These are phyloP conservation scores for Alectoria sarmentosa DNA, from an alignment of 495 filamentous ascomycete genomes.

Conservation along the genomic window DNA sequence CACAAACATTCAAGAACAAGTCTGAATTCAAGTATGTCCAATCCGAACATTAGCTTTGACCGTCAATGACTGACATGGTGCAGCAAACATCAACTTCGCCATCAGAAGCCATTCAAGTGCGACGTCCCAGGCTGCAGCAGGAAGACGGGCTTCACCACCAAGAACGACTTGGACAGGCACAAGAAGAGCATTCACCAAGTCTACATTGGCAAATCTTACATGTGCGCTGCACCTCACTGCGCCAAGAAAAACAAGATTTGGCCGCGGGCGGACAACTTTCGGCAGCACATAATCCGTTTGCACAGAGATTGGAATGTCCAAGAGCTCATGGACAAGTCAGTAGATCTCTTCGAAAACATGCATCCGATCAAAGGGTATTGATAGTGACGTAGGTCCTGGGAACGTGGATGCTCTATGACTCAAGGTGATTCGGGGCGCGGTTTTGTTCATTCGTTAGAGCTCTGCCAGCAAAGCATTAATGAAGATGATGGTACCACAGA, in stretches of 20 bases:
- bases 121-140: slow-evolving; percentile 51
- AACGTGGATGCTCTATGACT: slow-evolving; percentile 13
- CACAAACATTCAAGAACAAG: slow-evolving; percentile 18
- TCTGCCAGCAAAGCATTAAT: slow-evolving; percentile 2
- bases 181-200: slow-evolving; percentile 60
- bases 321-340: slow-evolving; percentile 48
- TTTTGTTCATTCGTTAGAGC: slow-evolving; percentile 11
- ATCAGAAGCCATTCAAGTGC: slow-evolving; percentile 69
- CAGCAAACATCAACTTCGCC: slow-evolving; percentile 78
- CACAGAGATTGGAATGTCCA: slow-evolving; percentile 54
- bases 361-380: slow-evolving; percentile 18
- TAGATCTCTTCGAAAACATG: slow-evolving; percentile 17
- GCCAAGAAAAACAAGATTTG: slow-evolving; percentile 66
- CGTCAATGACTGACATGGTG: slow-evolving; percentile 14
- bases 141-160: slow-evolving; percentile 65
- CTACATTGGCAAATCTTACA: slow-evolving; percentile 52
- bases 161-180: slow-evolving; percentile 73
- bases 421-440: slow-evolving; percentile 4
- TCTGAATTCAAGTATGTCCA: slow-evolving; percentile 32
- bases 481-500: slow-evolving; percentile 11
- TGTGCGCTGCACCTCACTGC: slow-evolving; percentile 59
- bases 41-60: no score
- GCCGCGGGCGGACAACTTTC: slow-evolving; percentile 89
- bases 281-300: slow-evolving; percentile 73
- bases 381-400: slow-evolving; percentile 24